Percentiles rank a stretch among this genome's conserved stretches.
Evolutionary conservation across 2,329 filamentous ascomycete species (phyloP).

Genomic region (Penicillium sp.): DNA sequence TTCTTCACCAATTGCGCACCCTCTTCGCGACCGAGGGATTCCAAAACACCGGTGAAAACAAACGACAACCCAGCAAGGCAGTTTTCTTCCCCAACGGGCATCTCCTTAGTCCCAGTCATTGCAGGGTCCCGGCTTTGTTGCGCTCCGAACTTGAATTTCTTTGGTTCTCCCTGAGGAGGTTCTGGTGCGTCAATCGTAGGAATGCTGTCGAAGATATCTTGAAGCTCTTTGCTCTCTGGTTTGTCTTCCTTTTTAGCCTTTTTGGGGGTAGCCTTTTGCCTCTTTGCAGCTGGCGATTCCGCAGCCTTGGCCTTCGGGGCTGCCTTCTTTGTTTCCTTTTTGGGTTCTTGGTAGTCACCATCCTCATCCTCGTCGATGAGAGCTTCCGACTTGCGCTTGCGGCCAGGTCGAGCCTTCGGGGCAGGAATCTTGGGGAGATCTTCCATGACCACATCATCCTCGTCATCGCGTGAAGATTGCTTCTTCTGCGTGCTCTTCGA

Average conservation of each 20-base stretch:
- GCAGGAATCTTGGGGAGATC: conserved; percentile 39
- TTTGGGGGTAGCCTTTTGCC: conserved; percentile 52
- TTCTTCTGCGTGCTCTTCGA: conserved; percentile 38
- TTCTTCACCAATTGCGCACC: conserved; percentile 78
- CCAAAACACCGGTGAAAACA: conserved; percentile 85
- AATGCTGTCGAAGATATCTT: conserved; percentile 80
- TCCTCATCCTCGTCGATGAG: conserved; percentile 44
- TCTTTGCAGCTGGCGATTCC: conserved; percentile 30
- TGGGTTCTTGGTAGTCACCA: conserved; percentile 44
- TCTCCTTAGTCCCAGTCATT: conserved; percentile 55
- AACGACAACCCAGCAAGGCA: conserved; percentile 84
- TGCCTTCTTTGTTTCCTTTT: conserved; percentile 51
- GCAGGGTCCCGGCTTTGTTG: conserved; percentile 55
- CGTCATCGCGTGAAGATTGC: conserved; percentile 24
- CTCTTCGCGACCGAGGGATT: conserved; percentile 72
- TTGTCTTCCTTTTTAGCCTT: conserved; percentile 48
- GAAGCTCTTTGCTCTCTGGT: conserved; percentile 61
- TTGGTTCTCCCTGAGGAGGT: conserved; percentile 60
- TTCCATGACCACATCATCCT: conserved; percentile 48
- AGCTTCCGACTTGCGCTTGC: conserved; percentile 52
- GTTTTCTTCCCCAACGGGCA: conserved; percentile 77
- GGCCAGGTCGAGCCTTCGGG: conserved; percentile 35
- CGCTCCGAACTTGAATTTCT: conserved; percentile 72
- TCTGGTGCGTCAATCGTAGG: conserved; percentile 73
- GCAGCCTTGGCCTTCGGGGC: conserved; percentile 29